phyloP scores from a whole-genome alignment of 2,329 filamentous ascomycete species.

The Colletotrichum chlorophyti region DNA sequence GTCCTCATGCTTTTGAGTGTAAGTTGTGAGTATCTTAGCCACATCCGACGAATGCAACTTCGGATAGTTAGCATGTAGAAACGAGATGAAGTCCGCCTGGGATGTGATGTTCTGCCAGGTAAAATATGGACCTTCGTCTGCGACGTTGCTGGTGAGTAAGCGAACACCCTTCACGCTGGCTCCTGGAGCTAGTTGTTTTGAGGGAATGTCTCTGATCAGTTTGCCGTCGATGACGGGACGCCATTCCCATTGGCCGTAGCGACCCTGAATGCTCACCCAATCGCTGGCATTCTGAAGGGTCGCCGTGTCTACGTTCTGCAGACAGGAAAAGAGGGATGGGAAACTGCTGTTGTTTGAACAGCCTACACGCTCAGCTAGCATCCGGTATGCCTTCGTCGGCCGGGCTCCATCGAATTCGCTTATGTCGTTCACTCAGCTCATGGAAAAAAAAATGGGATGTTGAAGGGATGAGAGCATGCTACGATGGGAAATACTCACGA shows the following conservation, averaged over 20 bases:
- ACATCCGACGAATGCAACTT: background rate
- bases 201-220: background rate
- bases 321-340: background rate
- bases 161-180: background rate
- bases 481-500: conserved; percentile 1
- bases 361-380: conserved; percentile 8
- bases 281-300: conserved; percentile 16
- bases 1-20: conserved; percentile 2
- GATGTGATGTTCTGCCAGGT: conserved; percentile 10
- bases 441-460: background rate
- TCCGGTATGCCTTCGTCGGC: background rate
- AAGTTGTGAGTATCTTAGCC: background rate
- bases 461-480: no score
- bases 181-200: background rate
- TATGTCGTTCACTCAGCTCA: background rate
- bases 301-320: conserved; percentile 8
- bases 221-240: conserved; percentile 7
- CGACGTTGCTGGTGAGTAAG: conserved; percentile 18
- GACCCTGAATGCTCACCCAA: conserved; percentile 13
- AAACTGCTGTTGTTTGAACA: background rate
- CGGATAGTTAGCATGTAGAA: conserved; percentile 3
- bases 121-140: conserved; percentile 17
- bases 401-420: background rate
- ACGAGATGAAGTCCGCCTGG: conserved; percentile 1
- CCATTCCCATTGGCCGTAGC: conserved; percentile 19